Conservation (phyloP, 1,284 basidiomycete genomes). For the Sporisorium exsertum region DNA sequence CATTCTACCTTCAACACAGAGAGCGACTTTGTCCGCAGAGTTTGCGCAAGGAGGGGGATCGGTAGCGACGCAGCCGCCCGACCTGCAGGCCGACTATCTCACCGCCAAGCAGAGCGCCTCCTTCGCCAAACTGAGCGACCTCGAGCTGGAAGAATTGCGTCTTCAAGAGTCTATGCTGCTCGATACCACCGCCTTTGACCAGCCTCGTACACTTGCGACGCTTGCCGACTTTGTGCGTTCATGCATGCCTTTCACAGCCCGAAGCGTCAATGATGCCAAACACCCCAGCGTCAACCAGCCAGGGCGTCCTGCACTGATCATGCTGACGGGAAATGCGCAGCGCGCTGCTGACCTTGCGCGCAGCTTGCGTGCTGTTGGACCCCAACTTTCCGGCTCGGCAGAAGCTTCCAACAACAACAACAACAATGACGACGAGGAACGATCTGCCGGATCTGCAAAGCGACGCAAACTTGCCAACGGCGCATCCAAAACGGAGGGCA, state of each 20-base stretch:
- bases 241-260: conserved; percentile 32
- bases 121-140: conserved; percentile 56
- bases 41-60: conserved; percentile 41
- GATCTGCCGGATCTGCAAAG: conserved; percentile 29
- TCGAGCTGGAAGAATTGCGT: conserved; percentile 61
- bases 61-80: conserved; percentile 47
- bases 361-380: conserved; percentile 46
- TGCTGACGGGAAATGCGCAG: conserved; percentile 63
- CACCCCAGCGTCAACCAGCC: conserved; percentile 20
- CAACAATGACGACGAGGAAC: conserved; percentile 12
- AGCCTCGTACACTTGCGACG: conserved; percentile 29
- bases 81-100: conserved; percentile 64
- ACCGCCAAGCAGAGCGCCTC: conserved; percentile 46
- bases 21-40: conserved; percentile 48
- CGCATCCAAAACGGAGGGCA: conserved; percentile 2
- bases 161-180: conserved; percentile 48
- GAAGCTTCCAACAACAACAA: conserved; percentile 20
- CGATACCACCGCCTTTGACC: conserved; percentile 41
- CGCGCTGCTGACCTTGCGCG: conserved; percentile 61
- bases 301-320: conserved; percentile 49
- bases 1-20: conserved; percentile 18
- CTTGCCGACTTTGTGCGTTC: conserved; percentile 48
- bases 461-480: conserved; percentile 26
- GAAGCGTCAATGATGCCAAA: conserved; percentile 26
- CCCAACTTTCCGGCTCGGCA: conserved; percentile 18